Conservation (phyloP, 345 rosid genomes). For the Moricandia arvensis region DNA sequence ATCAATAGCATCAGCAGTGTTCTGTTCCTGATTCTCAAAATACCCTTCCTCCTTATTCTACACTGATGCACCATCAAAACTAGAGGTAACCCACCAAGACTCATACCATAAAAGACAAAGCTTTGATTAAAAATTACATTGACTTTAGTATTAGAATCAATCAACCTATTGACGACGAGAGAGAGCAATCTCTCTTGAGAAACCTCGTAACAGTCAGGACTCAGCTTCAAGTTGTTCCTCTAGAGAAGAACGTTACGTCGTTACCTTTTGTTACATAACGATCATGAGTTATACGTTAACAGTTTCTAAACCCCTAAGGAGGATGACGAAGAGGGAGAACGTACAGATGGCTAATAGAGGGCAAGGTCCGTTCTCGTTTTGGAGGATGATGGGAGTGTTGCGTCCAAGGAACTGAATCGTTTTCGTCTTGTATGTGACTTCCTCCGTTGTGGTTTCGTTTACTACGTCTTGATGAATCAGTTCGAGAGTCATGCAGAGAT, state of each 20-base stretch:
- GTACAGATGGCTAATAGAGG: constrained; percentile 97
- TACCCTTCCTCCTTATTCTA: constrained; percentile 92
- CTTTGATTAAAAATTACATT: constrained; percentile 45
- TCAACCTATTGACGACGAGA: constrained; percentile 78
- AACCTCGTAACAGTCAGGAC: constrained; percentile 73
- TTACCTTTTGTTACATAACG: too few species aligned
- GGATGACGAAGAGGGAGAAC: background rate
- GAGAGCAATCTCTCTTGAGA: constrained; percentile 91
- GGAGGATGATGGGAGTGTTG: constrained; percentile 82
- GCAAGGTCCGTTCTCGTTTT: constrained; percentile 98
- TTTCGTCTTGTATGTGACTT: constrained; percentile 72
- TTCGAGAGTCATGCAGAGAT: too few species aligned
- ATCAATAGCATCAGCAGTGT: constrained; percentile 93
- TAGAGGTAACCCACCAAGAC: too few species aligned
- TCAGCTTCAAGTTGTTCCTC: constrained; percentile 79
- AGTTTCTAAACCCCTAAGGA: too few species aligned
- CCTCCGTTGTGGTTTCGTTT: background rate
- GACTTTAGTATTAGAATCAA: constrained; percentile 92
- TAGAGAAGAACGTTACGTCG: constrained; percentile 59
- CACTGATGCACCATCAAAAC: too few species aligned
- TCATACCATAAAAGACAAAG: too few species aligned
- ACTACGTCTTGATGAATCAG: too few species aligned
- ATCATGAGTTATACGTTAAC: too few species aligned
- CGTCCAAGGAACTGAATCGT: constrained; percentile 81
- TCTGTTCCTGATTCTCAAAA: constrained; percentile 90